Evolutionary conservation across 768 basidiomycete genomes (phyloP).

Genomic region (Amanita fuliginea): DNA sequence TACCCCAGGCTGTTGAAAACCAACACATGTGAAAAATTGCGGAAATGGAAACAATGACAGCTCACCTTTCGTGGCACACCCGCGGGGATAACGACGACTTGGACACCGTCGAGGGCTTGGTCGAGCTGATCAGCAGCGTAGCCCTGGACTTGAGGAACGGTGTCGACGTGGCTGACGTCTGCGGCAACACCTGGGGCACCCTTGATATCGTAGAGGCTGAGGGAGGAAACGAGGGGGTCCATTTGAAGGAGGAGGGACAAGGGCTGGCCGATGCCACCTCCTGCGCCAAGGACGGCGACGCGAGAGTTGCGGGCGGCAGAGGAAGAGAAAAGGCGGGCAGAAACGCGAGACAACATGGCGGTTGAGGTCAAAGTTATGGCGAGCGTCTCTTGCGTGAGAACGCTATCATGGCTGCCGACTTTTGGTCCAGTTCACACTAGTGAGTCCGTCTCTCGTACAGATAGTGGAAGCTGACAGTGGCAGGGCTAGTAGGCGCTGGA

Average conservation of each 20-base stretch:
- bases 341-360: conserved; percentile 57
- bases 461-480: conserved; percentile 1
- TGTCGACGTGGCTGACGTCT: conserved; percentile 93
- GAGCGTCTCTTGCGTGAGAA: not conserved
- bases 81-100: conserved; percentile 96
- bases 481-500: conserved; percentile 75
- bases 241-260: conserved; percentile 88
- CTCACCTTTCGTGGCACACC: conserved; percentile 95
- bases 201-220: conserved; percentile 90
- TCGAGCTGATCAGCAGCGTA: conserved; percentile 83
- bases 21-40: conserved; percentile 7
- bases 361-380: conserved; percentile 9
- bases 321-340: conserved; percentile 65
- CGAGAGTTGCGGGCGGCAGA: conserved; percentile 64
- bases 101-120: conserved; percentile 76
- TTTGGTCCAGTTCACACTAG: conserved; percentile 10
- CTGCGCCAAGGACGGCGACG: conserved; percentile 95
- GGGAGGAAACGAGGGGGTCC: conserved; percentile 78
- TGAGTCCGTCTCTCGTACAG: conserved; percentile 2
- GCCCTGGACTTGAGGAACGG: conserved; percentile 59
- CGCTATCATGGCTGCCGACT: conserved; percentile 10
- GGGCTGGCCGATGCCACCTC: conserved; percentile 98
- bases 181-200: conserved; percentile 96
- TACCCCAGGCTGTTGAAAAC: conserved; percentile 61
- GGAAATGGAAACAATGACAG: not conserved